Evolutionary conservation across 2,329 filamentous ascomycete genomes (phyloP).

Genomic region (Tolypocladium cylindrosporum): DNA sequence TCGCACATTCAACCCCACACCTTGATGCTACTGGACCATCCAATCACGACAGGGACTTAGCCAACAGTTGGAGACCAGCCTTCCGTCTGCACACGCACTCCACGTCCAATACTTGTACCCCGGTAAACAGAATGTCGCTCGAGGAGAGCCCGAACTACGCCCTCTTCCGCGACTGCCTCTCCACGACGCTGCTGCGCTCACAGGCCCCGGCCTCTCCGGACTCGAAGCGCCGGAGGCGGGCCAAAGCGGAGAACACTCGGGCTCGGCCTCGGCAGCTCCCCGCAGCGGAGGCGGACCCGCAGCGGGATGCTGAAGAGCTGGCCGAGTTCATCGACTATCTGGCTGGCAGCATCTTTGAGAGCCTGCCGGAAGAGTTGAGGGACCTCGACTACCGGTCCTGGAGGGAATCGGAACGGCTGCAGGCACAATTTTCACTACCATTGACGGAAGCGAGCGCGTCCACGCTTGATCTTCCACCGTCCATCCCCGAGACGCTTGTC

Average conservation of each 20-base stretch:
- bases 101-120: neutral
- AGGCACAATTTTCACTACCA: slow-evolving; percentile 46
- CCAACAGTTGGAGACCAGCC: neutral
- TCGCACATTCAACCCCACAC: neutral
- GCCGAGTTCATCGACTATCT: slow-evolving; percentile 78
- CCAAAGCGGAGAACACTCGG: slow-evolving; percentile 8
- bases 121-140: neutral
- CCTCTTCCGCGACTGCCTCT: slow-evolving; percentile 65
- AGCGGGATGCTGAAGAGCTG: slow-evolving; percentile 52
- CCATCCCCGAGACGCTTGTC: slow-evolving; percentile 55
- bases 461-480: slow-evolving; percentile 39
- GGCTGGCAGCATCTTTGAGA: slow-evolving; percentile 56
- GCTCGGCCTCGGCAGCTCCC: neutral
- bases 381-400: slow-evolving; percentile 50
- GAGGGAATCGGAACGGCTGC: slow-evolving; percentile 29
- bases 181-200: slow-evolving; percentile 54
- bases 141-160: slow-evolving; percentile 28
- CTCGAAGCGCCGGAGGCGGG: slow-evolving; percentile 33
- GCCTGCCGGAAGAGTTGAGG: slow-evolving; percentile 51
- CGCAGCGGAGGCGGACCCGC: slow-evolving; percentile 5
- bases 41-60: neutral
- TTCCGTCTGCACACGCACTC: neutral
- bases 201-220: slow-evolving; percentile 31
- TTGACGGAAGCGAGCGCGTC: slow-evolving; percentile 40
- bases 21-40: neutral